These are phyloP conservation scores for Fusarium nanum DNA, from an alignment of 2,329 filamentous ascomycete species.

Conservation along the genomic window DNA sequence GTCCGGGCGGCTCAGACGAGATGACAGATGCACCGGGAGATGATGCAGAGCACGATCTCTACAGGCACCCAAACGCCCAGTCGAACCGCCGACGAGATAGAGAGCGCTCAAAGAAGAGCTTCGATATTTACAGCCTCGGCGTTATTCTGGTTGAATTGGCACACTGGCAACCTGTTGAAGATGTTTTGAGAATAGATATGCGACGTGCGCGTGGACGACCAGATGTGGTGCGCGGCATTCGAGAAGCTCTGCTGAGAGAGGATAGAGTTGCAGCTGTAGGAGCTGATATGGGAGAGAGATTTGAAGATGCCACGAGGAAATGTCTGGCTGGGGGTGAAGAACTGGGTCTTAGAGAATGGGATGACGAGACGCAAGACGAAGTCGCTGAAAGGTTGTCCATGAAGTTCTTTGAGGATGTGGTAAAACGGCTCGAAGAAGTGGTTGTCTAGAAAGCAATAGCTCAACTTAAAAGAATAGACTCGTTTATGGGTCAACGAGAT, in stretches of 20 bases:
- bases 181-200: slow-evolving; percentile 55
- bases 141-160: slow-evolving; percentile 65
- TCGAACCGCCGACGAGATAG: slow-evolving; percentile 49
- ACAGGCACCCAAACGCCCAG: slow-evolving; percentile 61
- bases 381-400: slow-evolving; percentile 56
- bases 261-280: slow-evolving; percentile 51
- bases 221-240: slow-evolving; percentile 53
- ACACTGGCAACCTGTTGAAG: slow-evolving; percentile 62
- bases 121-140: slow-evolving; percentile 65
- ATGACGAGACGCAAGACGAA: slow-evolving; percentile 56
- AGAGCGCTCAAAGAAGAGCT: slow-evolving; percentile 59
- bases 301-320: slow-evolving; percentile 52
- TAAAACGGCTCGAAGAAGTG: slow-evolving; percentile 55
- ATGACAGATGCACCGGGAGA: slow-evolving; percentile 61
- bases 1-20: slow-evolving; percentile 62
- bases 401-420: slow-evolving; percentile 58
- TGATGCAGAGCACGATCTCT: slow-evolving; percentile 60
- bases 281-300: slow-evolving; percentile 55
- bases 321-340: slow-evolving; percentile 54
- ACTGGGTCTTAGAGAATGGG: slow-evolving; percentile 51
- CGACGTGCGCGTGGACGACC: slow-evolving; percentile 51
- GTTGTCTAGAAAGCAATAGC: slow-evolving; percentile 44
- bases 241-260: slow-evolving; percentile 49
- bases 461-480: not conserved
- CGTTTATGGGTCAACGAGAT: not conserved